These are phyloP conservation scores for Moniliophthora roreri DNA, from an alignment of 1,284 basidiomycete genomes.

Conservation along the genomic window DNA sequence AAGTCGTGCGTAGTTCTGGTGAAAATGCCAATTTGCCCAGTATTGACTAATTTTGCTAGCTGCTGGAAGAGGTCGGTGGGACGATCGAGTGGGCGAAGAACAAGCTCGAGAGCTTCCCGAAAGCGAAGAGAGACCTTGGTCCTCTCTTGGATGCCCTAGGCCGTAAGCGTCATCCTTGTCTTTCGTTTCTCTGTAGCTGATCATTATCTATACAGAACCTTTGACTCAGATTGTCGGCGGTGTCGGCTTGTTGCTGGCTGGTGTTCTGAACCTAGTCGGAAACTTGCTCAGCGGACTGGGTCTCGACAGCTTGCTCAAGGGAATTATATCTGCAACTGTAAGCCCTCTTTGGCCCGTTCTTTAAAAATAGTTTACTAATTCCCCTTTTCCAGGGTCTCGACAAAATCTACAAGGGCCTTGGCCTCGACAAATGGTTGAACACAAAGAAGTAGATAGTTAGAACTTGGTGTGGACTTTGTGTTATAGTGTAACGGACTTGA, in stretches of 20 bases:
- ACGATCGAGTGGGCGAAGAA: constrained; percentile 39
- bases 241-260: constrained; percentile 18
- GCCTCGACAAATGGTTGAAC: constrained; percentile 26
- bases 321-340: constrained; percentile 15
- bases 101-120: constrained; percentile 36
- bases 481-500: background rate
- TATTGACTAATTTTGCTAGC: constrained; percentile 19
- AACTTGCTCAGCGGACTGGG: constrained; percentile 21
- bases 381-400: constrained; percentile 23
- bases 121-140: constrained; percentile 37
- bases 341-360: background rate
- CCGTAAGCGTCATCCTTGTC: constrained; percentile 5
- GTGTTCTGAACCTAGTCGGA: constrained; percentile 22
- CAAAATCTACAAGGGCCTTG: constrained; percentile 29
- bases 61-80: constrained; percentile 36
- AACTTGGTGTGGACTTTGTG: background rate
- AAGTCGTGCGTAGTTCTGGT: constrained; percentile 25
- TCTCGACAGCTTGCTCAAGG: constrained; percentile 21
- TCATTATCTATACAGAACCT: constrained; percentile 5
- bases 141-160: constrained; percentile 32
- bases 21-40: background rate
- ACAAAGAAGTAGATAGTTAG: background rate
- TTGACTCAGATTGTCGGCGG: constrained; percentile 16
- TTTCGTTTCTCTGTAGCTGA: background rate
- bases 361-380: background rate